Base-by-base conservation (phyloP, 2,329 filamentous ascomycete species). In the Ophiognomonia clavigignenti-juglandacearum region DNA sequence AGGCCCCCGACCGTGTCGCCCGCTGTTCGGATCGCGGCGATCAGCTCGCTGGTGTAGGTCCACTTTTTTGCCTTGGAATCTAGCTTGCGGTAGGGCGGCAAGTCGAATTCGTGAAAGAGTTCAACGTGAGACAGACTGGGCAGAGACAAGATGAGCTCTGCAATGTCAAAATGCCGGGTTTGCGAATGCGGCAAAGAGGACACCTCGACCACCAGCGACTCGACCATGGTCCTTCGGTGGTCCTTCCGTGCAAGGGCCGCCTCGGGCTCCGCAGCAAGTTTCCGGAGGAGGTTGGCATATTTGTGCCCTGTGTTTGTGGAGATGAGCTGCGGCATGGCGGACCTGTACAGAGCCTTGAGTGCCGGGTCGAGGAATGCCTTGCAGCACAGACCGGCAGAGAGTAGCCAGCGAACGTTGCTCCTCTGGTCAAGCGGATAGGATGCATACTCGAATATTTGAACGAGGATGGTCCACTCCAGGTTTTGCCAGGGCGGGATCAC, bases 301-400 rank as follows among this genome's bases (percentile, higher is more conserved):
- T 65, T 64, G 54, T 67, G 68, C 34, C 69, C 66, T 61, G 71
- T 75, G 46, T 63, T 57, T 45, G 66, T 56, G 29, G 59, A 66
- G 37, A 93, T 68, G 11, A 47, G 41, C 29, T 45, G 38, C 4
- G 45, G 39, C 1, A 82, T 82, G 8, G 87, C 87, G 5, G 73
- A 79, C 39, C 76, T 72, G 61, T 93, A 93, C 5, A 95, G 71
- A 1, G 80, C 83, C 5, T 82, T 82, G 42, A 93, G 65, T 2
- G 86, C 86, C 5, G 88, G 85, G 56, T 90, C 87, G 0, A 78
- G 68, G 48, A 91, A 88, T 3, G 73, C 63, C 42, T 72, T 77
- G 55, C 84, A 91, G 14, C 81, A 67, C 2, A 74, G 71, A 29
- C 85, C 80, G 37, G 78, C 68, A n/a, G 72, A 70, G 9, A 85